phyloP scores from a whole-genome alignment of 371 early-diverging fungal species.

The Dinochytrium kinnereticum region DNA sequence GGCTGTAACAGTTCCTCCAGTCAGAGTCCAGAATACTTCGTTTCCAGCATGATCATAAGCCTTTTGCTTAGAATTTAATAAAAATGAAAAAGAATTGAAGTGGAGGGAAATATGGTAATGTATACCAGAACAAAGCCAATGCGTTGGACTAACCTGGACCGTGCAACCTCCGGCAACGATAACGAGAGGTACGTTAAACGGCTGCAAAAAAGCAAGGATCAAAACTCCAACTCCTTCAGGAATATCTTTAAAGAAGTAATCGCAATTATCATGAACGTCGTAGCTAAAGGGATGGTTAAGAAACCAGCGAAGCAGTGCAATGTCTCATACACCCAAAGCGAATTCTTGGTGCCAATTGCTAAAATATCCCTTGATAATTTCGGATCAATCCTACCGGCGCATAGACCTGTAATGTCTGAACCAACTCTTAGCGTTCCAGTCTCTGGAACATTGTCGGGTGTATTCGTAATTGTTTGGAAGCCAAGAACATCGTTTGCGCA shows the following conservation, averaged over 20 bases:
- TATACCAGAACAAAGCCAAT: slow-evolving; percentile 8
- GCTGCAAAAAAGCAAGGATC: not conserved
- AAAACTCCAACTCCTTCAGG: not conserved
- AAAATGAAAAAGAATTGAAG: slow-evolving; percentile 18
- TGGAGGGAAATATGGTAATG: too few relatives aligned
- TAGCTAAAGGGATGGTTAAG: not conserved
- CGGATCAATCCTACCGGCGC: not conserved
- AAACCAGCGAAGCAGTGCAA: too few relatives aligned
- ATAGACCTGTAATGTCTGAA: not conserved
- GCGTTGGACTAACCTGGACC: not conserved
- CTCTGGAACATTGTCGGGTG: not conserved
- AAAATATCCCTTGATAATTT: not conserved
- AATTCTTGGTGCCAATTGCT: slow-evolving; percentile 15
- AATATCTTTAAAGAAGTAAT: slow-evolving; percentile 10
- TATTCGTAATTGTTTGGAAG: not conserved
- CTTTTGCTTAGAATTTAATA: not conserved
- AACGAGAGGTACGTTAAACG: not conserved
- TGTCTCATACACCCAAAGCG: slow-evolving; percentile 28
- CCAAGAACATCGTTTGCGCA: not conserved
- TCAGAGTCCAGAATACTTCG: slow-evolving; percentile 34
- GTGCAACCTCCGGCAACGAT: not conserved
- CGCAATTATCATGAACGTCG: not conserved
- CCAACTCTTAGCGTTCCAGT: not conserved
- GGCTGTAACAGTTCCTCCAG: slow-evolving; percentile 19
- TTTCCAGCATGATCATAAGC: slow-evolving; percentile 29